Evolutionary conservation across 2,329 filamentous ascomycete species (phyloP).

Genomic region (Xylaria sp.): DNA sequence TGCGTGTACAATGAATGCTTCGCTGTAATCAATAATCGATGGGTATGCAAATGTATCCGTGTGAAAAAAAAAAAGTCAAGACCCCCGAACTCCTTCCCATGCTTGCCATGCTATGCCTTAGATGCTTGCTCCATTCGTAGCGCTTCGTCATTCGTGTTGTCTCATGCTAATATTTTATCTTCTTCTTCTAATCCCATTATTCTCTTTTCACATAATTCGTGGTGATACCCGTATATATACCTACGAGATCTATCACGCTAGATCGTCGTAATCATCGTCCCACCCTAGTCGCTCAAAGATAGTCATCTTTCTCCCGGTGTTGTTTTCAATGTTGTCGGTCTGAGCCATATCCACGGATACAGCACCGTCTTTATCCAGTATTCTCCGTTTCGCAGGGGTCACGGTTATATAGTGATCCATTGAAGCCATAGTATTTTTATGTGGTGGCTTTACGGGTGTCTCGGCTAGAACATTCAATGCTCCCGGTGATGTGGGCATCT

Average conservation of each 20-base stretch:
- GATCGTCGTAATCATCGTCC: constrained; percentile 65
- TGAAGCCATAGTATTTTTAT: constrained; percentile 32
- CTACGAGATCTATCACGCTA: constrained; percentile 33
- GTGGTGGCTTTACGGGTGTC: constrained; percentile 53
- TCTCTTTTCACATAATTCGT: neutral
- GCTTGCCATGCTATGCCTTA: constrained; percentile 20
- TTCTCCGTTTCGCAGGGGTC: constrained; percentile 43
- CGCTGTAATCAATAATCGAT: constrained; percentile 5
- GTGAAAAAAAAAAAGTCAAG: neutral
- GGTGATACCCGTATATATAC: neutral
- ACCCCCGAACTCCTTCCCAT: constrained; percentile 38
- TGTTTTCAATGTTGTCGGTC: constrained; percentile 30
- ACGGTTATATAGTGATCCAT: constrained; percentile 39
- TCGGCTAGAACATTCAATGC: constrained; percentile 39
- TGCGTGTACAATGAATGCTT: constrained; percentile 2
- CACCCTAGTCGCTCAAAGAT: constrained; percentile 67
- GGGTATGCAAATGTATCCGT: constrained; percentile 9
- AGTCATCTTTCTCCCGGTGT: constrained; percentile 50
- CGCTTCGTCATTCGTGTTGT: constrained; percentile 37
- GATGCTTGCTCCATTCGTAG: constrained; percentile 34
- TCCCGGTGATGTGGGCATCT: constrained; percentile 47
- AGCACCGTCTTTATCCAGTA: constrained; percentile 16
- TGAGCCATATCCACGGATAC: constrained; percentile 6
- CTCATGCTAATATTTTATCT: constrained; percentile 10
- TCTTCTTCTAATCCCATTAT: neutral